A percentile compares a stretch with the other conserved stretches of the same genome.
These are phyloP conservation scores for Monosporascus sp. DNA, from an alignment of 2,329 filamentous ascomycete genomes.

Conservation along the genomic window DNA sequence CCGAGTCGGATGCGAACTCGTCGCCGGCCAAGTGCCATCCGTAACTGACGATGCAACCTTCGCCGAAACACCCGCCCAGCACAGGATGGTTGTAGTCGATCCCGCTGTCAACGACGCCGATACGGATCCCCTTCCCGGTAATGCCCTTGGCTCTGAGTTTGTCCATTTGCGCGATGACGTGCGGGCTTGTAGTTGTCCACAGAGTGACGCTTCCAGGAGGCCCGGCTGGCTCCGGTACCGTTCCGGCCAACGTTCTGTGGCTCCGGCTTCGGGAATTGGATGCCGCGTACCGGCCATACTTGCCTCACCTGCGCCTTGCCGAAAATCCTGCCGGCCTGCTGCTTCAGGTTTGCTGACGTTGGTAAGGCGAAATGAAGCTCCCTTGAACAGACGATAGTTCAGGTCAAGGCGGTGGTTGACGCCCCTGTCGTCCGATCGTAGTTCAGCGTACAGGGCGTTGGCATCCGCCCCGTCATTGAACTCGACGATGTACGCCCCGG, in stretches of 20 bases:
- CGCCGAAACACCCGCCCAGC: slow-evolving; percentile 48
- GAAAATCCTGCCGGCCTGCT: slow-evolving; percentile 15
- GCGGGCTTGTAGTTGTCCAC: slow-evolving; percentile 13
- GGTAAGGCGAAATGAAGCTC: slow-evolving; percentile 13
- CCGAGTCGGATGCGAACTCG: slow-evolving; percentile 16
- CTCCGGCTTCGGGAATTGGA: slow-evolving; percentile 11
- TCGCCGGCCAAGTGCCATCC: slow-evolving; percentile 45
- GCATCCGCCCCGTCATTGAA: slow-evolving; percentile 13
- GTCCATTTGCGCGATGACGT: slow-evolving; percentile 32
- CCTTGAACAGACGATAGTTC: slow-evolving; percentile 16
- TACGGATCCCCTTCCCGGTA: slow-evolving; percentile 39
- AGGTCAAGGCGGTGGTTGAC: slow-evolving; percentile 13
- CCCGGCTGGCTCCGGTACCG: slow-evolving; percentile 5
- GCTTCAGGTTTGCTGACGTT: slow-evolving; percentile 4
- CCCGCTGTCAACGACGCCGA: slow-evolving; percentile 35
- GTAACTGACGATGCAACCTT: slow-evolving; percentile 40
- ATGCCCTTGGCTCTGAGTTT: slow-evolving; percentile 37
- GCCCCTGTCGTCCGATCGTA: slow-evolving; percentile 8
- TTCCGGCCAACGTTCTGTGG: slow-evolving; percentile 10
- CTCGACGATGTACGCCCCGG: slow-evolving; percentile 17
- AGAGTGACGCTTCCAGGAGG: neutral
- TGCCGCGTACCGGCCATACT: slow-evolving; percentile 25
- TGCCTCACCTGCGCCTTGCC: slow-evolving; percentile 19
- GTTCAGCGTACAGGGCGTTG: slow-evolving; percentile 11
- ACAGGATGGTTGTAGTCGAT: slow-evolving; percentile 47